Evolutionary conservation across 2,329 filamentous ascomycete species (phyloP), one percentile per base, ranked within the genome.

Genomic region (Colletotrichum filicis): DNA sequence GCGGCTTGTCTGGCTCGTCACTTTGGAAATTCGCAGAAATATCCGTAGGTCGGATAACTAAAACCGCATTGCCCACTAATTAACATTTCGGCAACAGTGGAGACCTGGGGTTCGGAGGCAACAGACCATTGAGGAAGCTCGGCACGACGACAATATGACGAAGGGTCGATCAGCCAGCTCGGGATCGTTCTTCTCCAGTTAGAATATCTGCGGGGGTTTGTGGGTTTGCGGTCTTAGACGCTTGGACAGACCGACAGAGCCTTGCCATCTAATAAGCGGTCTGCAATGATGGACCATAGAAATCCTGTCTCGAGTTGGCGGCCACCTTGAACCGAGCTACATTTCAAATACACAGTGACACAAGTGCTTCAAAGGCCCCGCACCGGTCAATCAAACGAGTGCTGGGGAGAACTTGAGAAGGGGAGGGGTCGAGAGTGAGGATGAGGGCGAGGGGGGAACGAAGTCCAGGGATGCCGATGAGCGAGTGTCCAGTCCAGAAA

Each of bases 381-480:
- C 65, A 72, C 64, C 69, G 69, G 69, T 72, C 58, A 72, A 53
- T 53, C 52, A 63, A 68, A 55, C 58, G 11, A 14, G 59, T 14
- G 11, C 30, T 22, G 1, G 6, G 28, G 30, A 28, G 22, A 35
- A 35, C 32, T 12, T 35, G 35, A 52, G 42, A 53, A 28, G 53
- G 55, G 37, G n/a, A 35, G 30, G 30, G 24, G 11, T 26, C 14
- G 22, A 22, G 53, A 28, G 32, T 14, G 3, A 28, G 5, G 24
- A 6, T 16, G 14, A 28, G 7, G 24, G 37, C 5, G 37, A 42
- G 37, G 37, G 37, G 37, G 37, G 37, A 42, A 42, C 37, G 14
- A 42, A 42, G 37, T 16, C 6, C 37, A 42, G 37, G 37, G 16
- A 42, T 19, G 14, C 16, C 37, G 37, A 42, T 42, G 37, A 42